These are phyloP conservation scores for Neckera pumila DNA, from an alignment of 225 moss, liverwort and hornwort genomes.

Conservation along the genomic window DNA sequence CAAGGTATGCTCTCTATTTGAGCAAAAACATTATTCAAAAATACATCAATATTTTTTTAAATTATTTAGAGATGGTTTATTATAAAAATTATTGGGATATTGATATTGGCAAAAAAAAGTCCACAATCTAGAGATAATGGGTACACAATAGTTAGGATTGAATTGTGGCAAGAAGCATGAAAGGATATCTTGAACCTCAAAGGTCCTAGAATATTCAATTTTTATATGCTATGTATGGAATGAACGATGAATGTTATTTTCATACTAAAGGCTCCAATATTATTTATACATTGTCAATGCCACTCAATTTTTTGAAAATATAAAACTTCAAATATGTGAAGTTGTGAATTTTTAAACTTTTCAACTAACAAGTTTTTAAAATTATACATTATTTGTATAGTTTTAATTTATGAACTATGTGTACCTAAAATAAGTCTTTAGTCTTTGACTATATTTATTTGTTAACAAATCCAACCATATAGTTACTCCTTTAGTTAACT, in stretches of 20 bases:
- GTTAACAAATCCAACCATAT: not conserved
- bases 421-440: not conserved
- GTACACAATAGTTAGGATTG: rapidly evolving
- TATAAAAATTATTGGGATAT: not conserved
- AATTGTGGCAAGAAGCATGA: not conserved
- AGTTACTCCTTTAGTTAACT: not conserved
- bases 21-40: not conserved
- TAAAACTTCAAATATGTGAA: not conserved
- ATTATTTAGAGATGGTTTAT: not conserved
- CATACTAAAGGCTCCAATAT: not conserved
- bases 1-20: not conserved
- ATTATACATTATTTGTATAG: not conserved
- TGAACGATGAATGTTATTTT: not conserved
- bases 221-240: not conserved
- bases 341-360: not conserved
- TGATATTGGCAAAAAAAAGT: too few relatives aligned
- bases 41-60: not conserved
- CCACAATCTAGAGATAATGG: not conserved
- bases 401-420: not conserved
- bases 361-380: not conserved
- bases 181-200: not conserved
- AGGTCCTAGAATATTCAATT: not conserved
- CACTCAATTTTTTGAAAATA: not conserved
- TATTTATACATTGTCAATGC: not conserved
- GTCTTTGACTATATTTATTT: not conserved